These are phyloP conservation scores for Bryoglossum gracile DNA, from an alignment of 495 filamentous ascomycete species.

Conservation along the genomic window DNA sequence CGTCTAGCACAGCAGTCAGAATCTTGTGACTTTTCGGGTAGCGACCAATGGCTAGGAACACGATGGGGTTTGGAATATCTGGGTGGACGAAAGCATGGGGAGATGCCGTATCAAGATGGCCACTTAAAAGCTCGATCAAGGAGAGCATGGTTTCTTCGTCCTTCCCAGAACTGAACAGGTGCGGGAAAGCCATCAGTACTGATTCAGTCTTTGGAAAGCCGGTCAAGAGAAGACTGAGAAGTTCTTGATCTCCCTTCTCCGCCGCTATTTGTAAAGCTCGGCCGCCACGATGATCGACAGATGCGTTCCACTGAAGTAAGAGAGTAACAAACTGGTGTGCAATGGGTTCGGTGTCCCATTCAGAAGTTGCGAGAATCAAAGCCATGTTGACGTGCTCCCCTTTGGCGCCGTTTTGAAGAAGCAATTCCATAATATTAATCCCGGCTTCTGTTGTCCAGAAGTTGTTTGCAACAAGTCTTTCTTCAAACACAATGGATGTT, in stretches of 20 bases:
- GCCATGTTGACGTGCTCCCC: slow-evolving; percentile 9
- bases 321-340: slow-evolving; percentile 8
- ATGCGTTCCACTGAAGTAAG: slow-evolving; percentile 3
- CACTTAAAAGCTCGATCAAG: slow-evolving; percentile 4
- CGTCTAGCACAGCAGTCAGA: slow-evolving; percentile 5
- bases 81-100: slow-evolving; percentile 12
- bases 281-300: slow-evolving; percentile 14
- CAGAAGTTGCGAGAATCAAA: slow-evolving; percentile 9
- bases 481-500: slow-evolving; percentile 4
- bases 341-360: neutral
- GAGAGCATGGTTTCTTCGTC: slow-evolving; percentile 1
- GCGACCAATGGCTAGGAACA: slow-evolving; percentile 7
- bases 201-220: slow-evolving; percentile 1
- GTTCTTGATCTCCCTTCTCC: slow-evolving; percentile 4
- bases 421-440: neutral
- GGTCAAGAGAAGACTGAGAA: slow-evolving; percentile 8
- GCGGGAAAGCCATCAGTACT: slow-evolving; percentile 8
- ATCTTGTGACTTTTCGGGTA: slow-evolving; percentile 11
- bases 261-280: slow-evolving; percentile 11
- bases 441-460: slow-evolving; percentile 8
- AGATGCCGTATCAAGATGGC: slow-evolving; percentile 4
- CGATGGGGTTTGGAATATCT: slow-evolving; percentile 4
- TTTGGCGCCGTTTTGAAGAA: slow-evolving; percentile 13
- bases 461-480: neutral
- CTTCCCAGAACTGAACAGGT: neutral